Conservation (phyloP, 176 grass and related monocot genomes). For the Hordeum vulgare region MorexV3_pseudomolecules_assembly NC_058522.1:565408113-565408612, state of each 20-base stretch:
- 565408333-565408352: not conserved
- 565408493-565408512: not conserved
- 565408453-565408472: not conserved
- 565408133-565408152: too few relatives aligned
- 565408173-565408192: not conserved
- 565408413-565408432: too few relatives aligned
- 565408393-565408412: not conserved
- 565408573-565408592: too few relatives aligned
- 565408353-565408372: not conserved
- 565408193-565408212: not conserved
- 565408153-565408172: not conserved
- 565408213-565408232: not conserved
- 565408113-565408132: not conserved
- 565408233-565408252: not conserved
- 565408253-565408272: not conserved
- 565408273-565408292: not conserved
- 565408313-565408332: not conserved
- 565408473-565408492: not conserved
- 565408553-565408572: not conserved
- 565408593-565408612: too few relatives aligned
- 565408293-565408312: not conserved
- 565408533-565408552: not conserved
- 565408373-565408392: not conserved
- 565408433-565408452: not conserved
- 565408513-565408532: not conserved